These are phyloP conservation scores for Babesia sp. DNA, from an alignment of 169 alveolate genomes.

Conservation along the genomic window DNA sequence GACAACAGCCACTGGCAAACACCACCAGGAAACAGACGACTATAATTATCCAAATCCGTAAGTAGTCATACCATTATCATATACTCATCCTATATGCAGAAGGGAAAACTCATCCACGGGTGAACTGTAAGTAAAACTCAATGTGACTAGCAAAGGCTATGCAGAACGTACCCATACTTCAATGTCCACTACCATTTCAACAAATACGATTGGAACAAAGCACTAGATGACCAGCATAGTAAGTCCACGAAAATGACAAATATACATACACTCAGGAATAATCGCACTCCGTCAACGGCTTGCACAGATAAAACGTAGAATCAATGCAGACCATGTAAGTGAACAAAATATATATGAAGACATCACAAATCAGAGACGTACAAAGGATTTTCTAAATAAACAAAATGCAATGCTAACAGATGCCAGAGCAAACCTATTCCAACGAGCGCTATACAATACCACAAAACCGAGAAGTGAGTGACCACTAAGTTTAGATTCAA, in stretches of 20 bases:
- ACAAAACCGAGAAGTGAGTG: slow-evolving; percentile 14
- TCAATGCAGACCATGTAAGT: slow-evolving; percentile 29
- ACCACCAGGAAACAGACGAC: slow-evolving; percentile 16
- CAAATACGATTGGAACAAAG: slow-evolving; percentile 55
- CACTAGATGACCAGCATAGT: slow-evolving; percentile 51
- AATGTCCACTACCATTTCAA: slow-evolving; percentile 66
- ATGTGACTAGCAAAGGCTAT: neutral
- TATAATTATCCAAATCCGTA: slow-evolving; percentile 16
- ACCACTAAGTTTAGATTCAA: no score
- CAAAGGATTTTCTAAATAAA: slow-evolving; percentile 28
- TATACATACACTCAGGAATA: slow-evolving; percentile 14
- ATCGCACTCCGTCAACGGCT: slow-evolving; percentile 45
- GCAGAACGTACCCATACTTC: slow-evolving; percentile 60
- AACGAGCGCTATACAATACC: slow-evolving; percentile 49
- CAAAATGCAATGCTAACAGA: slow-evolving; percentile 51
- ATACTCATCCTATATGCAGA: neutral
- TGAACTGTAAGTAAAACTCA: slow-evolving; percentile 5
- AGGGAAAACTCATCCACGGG: neutral
- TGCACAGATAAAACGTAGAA: slow-evolving; percentile 10
- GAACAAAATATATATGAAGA: neutral
- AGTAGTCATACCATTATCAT: neutral
- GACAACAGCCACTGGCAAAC: neutral
- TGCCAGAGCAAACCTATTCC: slow-evolving; percentile 59
- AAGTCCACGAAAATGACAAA: neutral
- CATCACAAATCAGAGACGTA: slow-evolving; percentile 20